phyloP scores from a whole-genome alignment of 2,329 filamentous ascomycete genomes.

The Thermothelomyces thermophilus region DNA sequence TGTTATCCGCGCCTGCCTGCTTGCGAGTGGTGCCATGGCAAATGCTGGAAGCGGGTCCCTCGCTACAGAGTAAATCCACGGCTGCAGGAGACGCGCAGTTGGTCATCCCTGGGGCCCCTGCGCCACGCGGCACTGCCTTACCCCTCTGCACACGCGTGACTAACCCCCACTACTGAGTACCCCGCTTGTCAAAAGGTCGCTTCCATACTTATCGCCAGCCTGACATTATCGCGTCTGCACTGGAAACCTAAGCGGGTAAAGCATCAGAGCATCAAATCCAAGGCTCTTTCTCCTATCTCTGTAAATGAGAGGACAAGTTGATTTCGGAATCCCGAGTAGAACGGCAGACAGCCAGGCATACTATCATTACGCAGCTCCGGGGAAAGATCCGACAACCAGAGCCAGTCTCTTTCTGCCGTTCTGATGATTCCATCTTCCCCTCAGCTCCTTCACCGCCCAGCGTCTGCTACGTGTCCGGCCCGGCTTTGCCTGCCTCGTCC shows the following conservation, averaged over 20 bases:
- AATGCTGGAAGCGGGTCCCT: not conserved
- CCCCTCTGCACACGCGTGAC: slow-evolving; percentile 3
- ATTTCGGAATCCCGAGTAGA: no score
- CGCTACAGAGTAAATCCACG: not conserved
- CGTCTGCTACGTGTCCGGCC: slow-evolving; percentile 5
- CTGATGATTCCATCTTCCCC: not conserved
- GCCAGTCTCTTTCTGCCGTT: not conserved
- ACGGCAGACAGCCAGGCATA: no score
- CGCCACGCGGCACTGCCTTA: slow-evolving; percentile 3
- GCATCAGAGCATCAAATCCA: no score
- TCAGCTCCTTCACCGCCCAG: slow-evolving; percentile 6
- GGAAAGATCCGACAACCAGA: no score
- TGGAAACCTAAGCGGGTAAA: no score
- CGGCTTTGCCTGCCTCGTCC: not conserved
- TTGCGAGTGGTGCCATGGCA: slow-evolving; percentile 3
- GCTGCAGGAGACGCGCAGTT: not conserved
- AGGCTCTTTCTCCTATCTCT: no score
- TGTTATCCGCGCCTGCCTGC: not conserved
- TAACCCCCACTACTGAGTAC: not conserved
- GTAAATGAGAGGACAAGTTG: no score
- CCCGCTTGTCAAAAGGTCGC: slow-evolving; percentile 1
- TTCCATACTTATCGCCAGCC: not conserved
- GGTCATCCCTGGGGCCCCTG: no score
- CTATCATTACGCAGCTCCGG: no score
- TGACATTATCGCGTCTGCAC: no score